Conservation (phyloP, 1,284 basidiomycete genomes). For the Ceratobasidium sp. region DNA sequence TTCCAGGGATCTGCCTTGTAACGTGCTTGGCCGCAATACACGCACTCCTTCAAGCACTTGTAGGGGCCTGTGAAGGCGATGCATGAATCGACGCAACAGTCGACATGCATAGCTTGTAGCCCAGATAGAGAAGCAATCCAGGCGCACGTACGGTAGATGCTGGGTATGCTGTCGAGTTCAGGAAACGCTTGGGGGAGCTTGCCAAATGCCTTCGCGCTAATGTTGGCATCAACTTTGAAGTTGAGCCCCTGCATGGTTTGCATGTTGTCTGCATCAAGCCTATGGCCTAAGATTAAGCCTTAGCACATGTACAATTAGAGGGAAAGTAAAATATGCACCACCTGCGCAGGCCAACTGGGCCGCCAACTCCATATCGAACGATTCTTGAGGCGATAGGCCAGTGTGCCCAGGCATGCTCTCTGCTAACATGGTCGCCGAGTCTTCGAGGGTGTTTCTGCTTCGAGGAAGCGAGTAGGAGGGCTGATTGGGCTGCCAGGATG, state of each 20-base stretch:
- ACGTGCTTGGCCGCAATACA: conserved; percentile 24
- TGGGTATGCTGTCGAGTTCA: background rate
- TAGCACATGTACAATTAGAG: background rate
- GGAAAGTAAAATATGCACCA: background rate
- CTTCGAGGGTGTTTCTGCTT: too few species aligned
- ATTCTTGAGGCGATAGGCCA: background rate
- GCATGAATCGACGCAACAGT: conserved; percentile 43
- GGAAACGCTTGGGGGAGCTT: background rate
- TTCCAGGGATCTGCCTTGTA: conserved; percentile 4
- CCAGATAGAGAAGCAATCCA: background rate
- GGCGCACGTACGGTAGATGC: background rate
- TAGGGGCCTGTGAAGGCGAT: conserved; percentile 24
- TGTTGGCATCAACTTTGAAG: background rate
- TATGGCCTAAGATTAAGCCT: background rate
- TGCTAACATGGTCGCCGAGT: background rate
- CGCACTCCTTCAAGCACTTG: background rate
- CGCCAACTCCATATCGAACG: background rate
- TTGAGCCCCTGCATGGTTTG: background rate
- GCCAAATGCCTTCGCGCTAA: background rate
- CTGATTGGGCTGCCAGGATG: background rate
- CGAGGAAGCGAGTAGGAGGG: too few species aligned
- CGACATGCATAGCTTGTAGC: background rate
- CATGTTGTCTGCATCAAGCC: background rate
- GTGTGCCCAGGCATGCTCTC: background rate
- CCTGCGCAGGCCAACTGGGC: background rate